phyloP scores from a whole-genome alignment of 495 filamentous ascomycete genomes.

The Articulospora tetracladia region DNA sequence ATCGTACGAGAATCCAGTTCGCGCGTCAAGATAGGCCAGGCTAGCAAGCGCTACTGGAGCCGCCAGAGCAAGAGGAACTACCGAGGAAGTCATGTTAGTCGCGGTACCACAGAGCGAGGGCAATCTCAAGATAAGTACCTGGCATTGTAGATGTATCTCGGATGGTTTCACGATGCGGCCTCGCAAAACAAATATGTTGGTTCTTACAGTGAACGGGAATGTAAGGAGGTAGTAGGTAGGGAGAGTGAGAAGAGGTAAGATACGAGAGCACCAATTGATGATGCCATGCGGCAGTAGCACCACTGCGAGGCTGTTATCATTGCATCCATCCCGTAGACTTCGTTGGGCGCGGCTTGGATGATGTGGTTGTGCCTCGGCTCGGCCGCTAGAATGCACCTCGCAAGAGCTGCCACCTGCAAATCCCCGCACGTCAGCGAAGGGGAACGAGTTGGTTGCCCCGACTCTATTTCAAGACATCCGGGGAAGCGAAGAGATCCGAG shows the following conservation, averaged over 20 bases:
- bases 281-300: not conserved
- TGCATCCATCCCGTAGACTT: no score
- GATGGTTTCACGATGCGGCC: not conserved
- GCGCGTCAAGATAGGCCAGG: slow-evolving; percentile 80
- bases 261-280: not conserved
- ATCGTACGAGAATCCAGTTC: slow-evolving; percentile 65
- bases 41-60: slow-evolving; percentile 63
- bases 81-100: not conserved
- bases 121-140: not conserved
- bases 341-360: not conserved
- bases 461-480: not conserved
- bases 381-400: not conserved
- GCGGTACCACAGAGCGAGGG: no score
- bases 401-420: not conserved
- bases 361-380: not conserved
- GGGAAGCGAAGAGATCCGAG: not conserved
- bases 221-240: not conserved
- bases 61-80: slow-evolving; percentile 47
- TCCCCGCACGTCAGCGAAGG: not conserved
- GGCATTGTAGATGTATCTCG: not conserved
- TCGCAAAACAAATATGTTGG: no score
- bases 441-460: not conserved
- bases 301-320: no score
- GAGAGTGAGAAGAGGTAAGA: not conserved
- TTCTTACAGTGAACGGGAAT: no score